These are phyloP conservation scores for Solanum rostratum DNA, from an alignment of 257 asterid genomes.

Conservation along the genomic window DNA sequence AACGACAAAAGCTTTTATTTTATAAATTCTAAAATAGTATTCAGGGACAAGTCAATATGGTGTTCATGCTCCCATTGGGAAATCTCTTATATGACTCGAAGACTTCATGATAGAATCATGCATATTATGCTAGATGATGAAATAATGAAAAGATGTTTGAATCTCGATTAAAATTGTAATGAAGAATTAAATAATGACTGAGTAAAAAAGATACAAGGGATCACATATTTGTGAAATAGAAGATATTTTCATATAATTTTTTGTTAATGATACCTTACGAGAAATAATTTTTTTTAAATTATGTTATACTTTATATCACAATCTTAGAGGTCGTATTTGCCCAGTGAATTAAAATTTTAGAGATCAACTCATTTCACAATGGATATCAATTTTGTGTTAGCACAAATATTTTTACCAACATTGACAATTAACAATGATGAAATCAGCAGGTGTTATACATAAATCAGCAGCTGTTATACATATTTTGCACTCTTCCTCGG, in stretches of 20 bases:
- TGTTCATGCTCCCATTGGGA: not conserved
- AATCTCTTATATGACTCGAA: not conserved
- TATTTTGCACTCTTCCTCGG: too few relatives aligned
- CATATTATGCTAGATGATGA: not conserved
- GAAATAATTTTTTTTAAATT: not conserved
- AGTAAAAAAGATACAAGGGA: not conserved
- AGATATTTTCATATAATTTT: not conserved
- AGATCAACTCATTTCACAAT: not conserved
- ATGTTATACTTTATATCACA: not conserved
- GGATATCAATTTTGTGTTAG: not conserved
- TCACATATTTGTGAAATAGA: not conserved
- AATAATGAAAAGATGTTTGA: too few relatives aligned
- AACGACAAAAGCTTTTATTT: too few relatives aligned
- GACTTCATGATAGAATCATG: not conserved
- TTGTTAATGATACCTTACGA: not conserved
- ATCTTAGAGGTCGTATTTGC: not conserved
- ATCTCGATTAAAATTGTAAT: too few relatives aligned
- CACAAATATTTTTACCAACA: not conserved
- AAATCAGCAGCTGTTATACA: too few relatives aligned
- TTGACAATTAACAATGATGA: not conserved
- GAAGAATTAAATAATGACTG: not conserved
- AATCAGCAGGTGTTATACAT: too few relatives aligned
- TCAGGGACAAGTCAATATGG: not conserved
- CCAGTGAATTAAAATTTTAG: not conserved
- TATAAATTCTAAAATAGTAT: not conserved